Conservation (phyloP, 768 basidiomycete genomes). For the Pleurotus tuber-regium region DNA sequence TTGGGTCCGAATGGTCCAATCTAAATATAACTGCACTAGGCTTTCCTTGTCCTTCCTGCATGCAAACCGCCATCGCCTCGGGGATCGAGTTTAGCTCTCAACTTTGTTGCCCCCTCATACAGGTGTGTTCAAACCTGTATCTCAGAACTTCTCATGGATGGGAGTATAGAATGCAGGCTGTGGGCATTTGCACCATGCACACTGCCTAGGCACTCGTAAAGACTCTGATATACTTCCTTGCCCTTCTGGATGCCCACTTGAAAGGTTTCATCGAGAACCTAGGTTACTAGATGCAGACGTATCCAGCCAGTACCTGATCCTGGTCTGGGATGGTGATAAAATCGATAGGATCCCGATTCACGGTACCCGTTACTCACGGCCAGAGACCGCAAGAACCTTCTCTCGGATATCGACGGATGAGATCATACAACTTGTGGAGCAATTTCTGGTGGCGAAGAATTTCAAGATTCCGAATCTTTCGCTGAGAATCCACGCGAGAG, state of each 20-base stretch:
- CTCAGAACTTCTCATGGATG: no score
- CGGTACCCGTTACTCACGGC: not conserved
- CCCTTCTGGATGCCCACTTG: conserved; percentile 23
- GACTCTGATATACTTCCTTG: conserved; percentile 11
- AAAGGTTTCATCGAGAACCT: conserved; percentile 18
- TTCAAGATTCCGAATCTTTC: conserved; percentile 15
- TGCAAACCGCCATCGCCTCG: conserved; percentile 8
- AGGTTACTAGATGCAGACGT: conserved; percentile 11
- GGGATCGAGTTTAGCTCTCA: conserved; percentile 14
- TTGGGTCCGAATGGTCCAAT: not conserved
- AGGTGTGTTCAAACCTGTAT: no score
- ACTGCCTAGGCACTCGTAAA: conserved; percentile 20
- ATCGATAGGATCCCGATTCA: conserved; percentile 22
- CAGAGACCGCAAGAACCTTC: not conserved
- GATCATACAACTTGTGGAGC: conserved; percentile 14
- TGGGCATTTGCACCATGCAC: conserved; percentile 25
- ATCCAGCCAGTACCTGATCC: conserved; percentile 14
- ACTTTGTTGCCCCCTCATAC: conserved; percentile 21
- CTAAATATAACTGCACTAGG: no score
- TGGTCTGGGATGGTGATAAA: conserved; percentile 25
- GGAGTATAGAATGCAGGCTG: conserved; percentile 28
- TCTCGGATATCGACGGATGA: conserved; percentile 12
- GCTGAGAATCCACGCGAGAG: conserved; percentile 19
- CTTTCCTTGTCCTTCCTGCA: conserved; percentile 24
- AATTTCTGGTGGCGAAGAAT: conserved; percentile 14